These are phyloP conservation scores for Phaseolus coccineus DNA, from an alignment of 331 rosid genomes.

Conservation along the genomic window DNA sequence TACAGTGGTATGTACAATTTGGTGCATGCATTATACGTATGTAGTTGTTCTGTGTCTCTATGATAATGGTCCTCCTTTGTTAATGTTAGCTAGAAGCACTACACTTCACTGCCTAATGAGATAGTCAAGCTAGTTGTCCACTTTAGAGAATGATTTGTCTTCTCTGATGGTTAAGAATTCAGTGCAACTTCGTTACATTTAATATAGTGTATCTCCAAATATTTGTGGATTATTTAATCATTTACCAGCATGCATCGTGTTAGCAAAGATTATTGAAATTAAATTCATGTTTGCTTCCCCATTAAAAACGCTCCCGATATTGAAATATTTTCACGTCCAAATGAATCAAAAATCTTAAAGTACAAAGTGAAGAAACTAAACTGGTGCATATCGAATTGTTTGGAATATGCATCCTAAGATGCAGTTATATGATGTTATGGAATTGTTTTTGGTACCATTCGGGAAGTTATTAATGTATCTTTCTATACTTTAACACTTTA, in stretches of 20 bases:
- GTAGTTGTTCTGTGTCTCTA: slow-evolving; percentile 35
- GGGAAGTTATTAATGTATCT: background rate
- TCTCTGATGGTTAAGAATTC: slow-evolving; percentile 32
- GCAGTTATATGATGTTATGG: background rate
- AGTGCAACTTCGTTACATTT: background rate
- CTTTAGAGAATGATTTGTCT: slow-evolving; percentile 23
- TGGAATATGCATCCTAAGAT: background rate
- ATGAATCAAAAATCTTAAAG: background rate
- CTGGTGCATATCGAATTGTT: too few species aligned
- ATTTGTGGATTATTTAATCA: slow-evolving; percentile 9
- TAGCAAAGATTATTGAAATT: slow-evolving; percentile 31
- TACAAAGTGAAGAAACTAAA: background rate
- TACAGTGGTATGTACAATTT: slow-evolving; percentile 75
- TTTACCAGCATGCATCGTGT: background rate
- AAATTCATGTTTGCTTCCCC: background rate
- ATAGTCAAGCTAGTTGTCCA: background rate
- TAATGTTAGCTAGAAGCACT: slow-evolving; percentile 30
- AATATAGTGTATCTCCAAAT: slow-evolving; percentile 1
- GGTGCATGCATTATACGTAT: slow-evolving; percentile 30
- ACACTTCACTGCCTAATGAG: background rate
- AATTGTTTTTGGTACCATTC: slow-evolving; percentile 9
- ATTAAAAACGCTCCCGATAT: background rate
- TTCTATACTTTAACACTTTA: slow-evolving; percentile 28
- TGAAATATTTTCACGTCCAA: background rate
- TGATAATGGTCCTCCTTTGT: slow-evolving; percentile 7